Evolutionary conservation across 495 filamentous ascomycete species (phyloP).

Genomic region (Trichoderma erinaceum): DNA sequence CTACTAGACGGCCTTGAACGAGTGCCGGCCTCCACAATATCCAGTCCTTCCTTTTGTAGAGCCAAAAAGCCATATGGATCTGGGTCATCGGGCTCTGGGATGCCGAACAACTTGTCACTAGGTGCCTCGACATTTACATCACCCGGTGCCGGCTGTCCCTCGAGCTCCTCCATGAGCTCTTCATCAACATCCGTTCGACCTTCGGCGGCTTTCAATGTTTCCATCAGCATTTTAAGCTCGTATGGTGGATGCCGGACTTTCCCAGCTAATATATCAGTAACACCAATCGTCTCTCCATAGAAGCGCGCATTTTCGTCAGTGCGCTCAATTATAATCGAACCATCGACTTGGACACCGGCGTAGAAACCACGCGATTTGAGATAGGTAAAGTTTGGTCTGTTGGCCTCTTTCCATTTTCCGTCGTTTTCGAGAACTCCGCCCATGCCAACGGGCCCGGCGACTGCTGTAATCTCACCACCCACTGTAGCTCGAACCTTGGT

Average conservation of each 20-base stretch:
- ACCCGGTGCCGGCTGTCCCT: constrained; percentile 59
- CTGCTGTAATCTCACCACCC: constrained; percentile 66
- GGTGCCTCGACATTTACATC: constrained; percentile 55
- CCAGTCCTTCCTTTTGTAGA: constrained; percentile 72
- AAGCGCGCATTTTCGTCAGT: constrained; percentile 76
- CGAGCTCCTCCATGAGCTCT: constrained; percentile 40
- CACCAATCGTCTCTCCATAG: constrained; percentile 56
- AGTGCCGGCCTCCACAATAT: constrained; percentile 82
- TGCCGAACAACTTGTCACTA: constrained; percentile 53
- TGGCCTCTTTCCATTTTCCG: not conserved
- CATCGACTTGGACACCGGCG: constrained; percentile 70
- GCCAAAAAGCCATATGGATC: constrained; percentile 87
- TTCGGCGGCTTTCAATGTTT: constrained; percentile 29
- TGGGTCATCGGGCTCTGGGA: constrained; percentile 73
- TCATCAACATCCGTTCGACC: constrained; percentile 69
- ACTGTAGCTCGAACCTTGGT: constrained; percentile 62
- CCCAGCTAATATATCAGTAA: constrained; percentile 61
- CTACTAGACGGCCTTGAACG: constrained; percentile 60
- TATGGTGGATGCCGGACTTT: constrained; percentile 38
- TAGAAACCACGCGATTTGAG: constrained; percentile 77
- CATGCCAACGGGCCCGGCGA: constrained; percentile 66
- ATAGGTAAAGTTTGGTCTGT: constrained; percentile 67
- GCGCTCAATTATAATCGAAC: constrained; percentile 70
- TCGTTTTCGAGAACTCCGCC: constrained; percentile 46
- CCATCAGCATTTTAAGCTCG: constrained; percentile 4